A percentile compares a stretch with the other conserved stretches of the same genome.
These are phyloP conservation scores for Eucalyptus lansdowneana DNA, from an alignment of 345 rosid genomes.

Conservation along the genomic window DNA sequence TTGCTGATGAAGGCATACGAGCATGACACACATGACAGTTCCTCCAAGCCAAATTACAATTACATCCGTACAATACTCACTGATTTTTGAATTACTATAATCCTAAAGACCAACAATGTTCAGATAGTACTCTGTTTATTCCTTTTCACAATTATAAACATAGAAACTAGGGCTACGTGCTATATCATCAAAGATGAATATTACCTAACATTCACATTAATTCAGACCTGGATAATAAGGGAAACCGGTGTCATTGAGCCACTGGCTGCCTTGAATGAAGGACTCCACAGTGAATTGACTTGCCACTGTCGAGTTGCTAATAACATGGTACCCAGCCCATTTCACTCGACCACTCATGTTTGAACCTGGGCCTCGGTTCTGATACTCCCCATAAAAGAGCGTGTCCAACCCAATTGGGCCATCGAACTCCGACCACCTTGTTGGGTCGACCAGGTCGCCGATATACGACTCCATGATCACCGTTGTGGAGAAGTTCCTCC, in stretches of 20 bases:
- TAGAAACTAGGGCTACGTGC: too few species aligned
- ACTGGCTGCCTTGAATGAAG: conserved; percentile 39
- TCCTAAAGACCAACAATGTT: too few species aligned
- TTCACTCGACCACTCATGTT: conserved; percentile 43
- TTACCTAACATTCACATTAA: neutral
- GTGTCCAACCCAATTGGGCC: conserved; percentile 26
- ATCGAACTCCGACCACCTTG: conserved; percentile 62
- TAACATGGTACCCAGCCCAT: conserved; percentile 49
- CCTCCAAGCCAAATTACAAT: too few species aligned
- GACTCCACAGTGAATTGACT: conserved; percentile 38
- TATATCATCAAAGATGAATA: too few species aligned
- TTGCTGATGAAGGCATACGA: too few species aligned
- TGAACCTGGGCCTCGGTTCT: conserved; percentile 52
- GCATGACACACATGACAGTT: too few species aligned
- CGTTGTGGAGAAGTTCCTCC: conserved; percentile 64
- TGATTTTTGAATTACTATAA: too few species aligned
- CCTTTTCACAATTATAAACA: too few species aligned
- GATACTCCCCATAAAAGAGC: conserved; percentile 68
- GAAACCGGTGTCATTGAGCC: conserved; percentile 48
- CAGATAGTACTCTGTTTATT: too few species aligned
- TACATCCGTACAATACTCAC: too few species aligned
- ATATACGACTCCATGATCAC: conserved; percentile 29
- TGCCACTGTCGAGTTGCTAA: conserved; percentile 34
- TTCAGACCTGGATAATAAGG: conserved; percentile 20
- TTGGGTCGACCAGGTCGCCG: conserved; percentile 41